These are phyloP conservation scores for Nakaseomyces glabratus DNA, from an alignment of 1,139 yeast genomes.

Conservation along the genomic window DNA sequence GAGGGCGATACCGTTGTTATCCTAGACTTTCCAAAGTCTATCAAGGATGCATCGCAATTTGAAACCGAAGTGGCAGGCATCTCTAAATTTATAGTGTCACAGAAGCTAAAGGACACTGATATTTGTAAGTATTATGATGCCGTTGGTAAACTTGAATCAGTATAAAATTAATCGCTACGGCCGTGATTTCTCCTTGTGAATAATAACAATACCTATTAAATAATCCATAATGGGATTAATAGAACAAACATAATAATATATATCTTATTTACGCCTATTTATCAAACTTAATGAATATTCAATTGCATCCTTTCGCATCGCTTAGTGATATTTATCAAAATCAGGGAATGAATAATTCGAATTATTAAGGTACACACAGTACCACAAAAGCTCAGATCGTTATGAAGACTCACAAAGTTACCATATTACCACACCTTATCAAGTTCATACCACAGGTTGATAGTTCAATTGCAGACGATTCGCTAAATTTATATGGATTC, in stretches of 20 bases:
- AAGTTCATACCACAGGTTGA: constrained; percentile 20
- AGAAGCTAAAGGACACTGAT: constrained; percentile 31
- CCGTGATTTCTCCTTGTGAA: too few relatives aligned
- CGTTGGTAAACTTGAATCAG: constrained; percentile 39
- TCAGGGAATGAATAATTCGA: too few relatives aligned
- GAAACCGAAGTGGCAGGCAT: constrained; percentile 36
- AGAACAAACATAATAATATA: too few relatives aligned
- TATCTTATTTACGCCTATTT: too few relatives aligned
- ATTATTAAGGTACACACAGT: neutral
- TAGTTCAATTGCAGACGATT: neutral
- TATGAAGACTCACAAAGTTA: constrained; percentile 22
- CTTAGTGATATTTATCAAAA: too few relatives aligned
- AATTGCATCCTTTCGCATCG: too few relatives aligned
- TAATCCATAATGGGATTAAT: too few relatives aligned
- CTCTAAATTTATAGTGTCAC: constrained; percentile 32
- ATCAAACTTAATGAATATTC: too few relatives aligned
- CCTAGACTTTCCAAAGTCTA: constrained; percentile 47
- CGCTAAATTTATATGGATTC: constrained; percentile 22
- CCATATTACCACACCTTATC: constrained; percentile 25
- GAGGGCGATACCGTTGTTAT: constrained; percentile 40
- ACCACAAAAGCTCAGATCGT: constrained; percentile 8
- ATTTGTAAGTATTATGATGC: constrained; percentile 51
- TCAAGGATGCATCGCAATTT: constrained; percentile 51
- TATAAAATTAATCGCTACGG: constrained; percentile 4
- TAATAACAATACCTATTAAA: too few relatives aligned